A percentile compares a stretch with the other conserved stretches of the same genome.
phyloP scores from a whole-genome alignment of 2,329 filamentous ascomycete genomes.

The Aureobasidium melanogenum region DNA sequence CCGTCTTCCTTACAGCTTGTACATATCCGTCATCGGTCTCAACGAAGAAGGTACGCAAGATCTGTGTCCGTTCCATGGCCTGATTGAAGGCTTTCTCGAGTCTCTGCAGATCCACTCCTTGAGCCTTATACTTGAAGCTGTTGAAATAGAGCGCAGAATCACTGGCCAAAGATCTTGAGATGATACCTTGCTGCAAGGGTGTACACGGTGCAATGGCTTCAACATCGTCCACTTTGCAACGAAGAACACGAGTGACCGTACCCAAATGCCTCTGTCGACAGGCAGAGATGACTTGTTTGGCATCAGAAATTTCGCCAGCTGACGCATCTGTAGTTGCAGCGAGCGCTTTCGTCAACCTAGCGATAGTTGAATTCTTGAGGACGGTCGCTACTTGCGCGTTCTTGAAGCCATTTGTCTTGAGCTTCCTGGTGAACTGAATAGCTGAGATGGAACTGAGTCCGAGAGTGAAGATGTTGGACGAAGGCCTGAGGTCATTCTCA shows the following conservation, averaged over 20 bases:
- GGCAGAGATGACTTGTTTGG: conserved; percentile 54
- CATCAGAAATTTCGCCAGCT: conserved; percentile 34
- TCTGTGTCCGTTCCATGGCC: conserved; percentile 46
- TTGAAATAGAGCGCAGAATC: conserved; percentile 64
- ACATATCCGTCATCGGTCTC: conserved; percentile 66
- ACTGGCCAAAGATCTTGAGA: conserved; percentile 57
- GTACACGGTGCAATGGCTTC: conserved; percentile 77
- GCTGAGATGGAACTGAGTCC: conserved; percentile 84
- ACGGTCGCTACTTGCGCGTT: conserved; percentile 57
- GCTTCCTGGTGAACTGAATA: conserved; percentile 55
- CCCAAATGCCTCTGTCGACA: conserved; percentile 54
- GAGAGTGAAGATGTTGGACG: conserved; percentile 70
- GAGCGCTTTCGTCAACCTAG: conserved; percentile 32
- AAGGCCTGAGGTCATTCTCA: conserved; percentile 37
- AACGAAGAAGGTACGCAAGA: conserved; percentile 66
- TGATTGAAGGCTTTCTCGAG: conserved; percentile 51
- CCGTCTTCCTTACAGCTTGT: conserved; percentile 52
- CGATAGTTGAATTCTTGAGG: conserved; percentile 47
- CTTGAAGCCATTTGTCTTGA: conserved; percentile 55
- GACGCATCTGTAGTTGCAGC: conserved; percentile 12
- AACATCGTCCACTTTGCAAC: conserved; percentile 44
- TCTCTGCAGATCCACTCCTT: conserved; percentile 34
- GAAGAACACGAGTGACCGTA: conserved; percentile 45
- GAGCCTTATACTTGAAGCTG: conserved; percentile 55
- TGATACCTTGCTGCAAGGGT: conserved; percentile 76